These are phyloP conservation scores for Marchantia paleacea DNA, from an alignment of 225 moss, liverwort and hornwort species.

Conservation along the genomic window DNA sequence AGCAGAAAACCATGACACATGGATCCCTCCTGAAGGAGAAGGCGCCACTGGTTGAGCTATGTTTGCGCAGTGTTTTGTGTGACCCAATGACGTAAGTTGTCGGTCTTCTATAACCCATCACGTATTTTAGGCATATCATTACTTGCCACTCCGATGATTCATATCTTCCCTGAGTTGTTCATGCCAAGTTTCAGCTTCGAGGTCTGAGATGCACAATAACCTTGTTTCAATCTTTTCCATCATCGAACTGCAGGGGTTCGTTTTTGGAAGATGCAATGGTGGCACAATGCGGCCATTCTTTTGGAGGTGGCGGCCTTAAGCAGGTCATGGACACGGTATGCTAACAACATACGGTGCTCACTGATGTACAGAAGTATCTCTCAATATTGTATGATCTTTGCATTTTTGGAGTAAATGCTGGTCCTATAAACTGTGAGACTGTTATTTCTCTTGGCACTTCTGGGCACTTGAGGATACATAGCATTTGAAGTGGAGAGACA, in stretches of 20 bases:
- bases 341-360: not conserved
- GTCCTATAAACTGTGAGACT: too few species aligned
- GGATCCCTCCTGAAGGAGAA: slow-evolving; percentile 24
- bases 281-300: slow-evolving; percentile 58
- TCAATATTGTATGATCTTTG: not conserved
- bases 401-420: not conserved
- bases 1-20: not conserved
- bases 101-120: not conserved
- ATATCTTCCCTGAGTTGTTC: not conserved
- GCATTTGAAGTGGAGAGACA: too few species aligned
- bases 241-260: slow-evolving; percentile 35
- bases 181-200: not conserved
- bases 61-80: slow-evolving; percentile 45
- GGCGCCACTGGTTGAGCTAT: slow-evolving; percentile 20
- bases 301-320: slow-evolving; percentile 43
- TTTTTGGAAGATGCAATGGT: slow-evolving; percentile 66
- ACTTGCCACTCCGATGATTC: not conserved
- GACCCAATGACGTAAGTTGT: slow-evolving; percentile 47
- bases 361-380: not conserved
- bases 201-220: not conserved
- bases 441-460: too few species aligned
- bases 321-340: slow-evolving; percentile 45
- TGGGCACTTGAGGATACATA: too few species aligned
- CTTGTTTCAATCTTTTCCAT: not conserved
- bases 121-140: not conserved